These are phyloP conservation scores for Ceratocystis lukuohia DNA, from an alignment of 2,329 filamentous ascomycete species.

Conservation along the genomic window DNA sequence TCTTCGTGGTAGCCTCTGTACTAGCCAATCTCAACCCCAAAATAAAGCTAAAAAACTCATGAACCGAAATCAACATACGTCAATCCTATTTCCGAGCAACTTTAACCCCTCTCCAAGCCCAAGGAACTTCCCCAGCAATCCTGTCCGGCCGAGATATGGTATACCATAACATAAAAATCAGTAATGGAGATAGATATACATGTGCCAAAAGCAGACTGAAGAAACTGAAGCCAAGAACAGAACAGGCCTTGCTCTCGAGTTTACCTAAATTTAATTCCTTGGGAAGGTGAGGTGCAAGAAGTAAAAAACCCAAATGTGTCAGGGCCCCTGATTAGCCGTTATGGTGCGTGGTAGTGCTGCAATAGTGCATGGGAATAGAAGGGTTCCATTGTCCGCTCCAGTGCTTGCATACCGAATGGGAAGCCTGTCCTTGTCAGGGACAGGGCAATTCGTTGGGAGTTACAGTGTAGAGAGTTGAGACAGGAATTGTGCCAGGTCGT, in stretches of 20 bases:
- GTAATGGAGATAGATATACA: not conserved
- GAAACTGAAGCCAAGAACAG: not conserved
- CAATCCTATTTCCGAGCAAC: not conserved
- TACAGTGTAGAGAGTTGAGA: not conserved
- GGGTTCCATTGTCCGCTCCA: not conserved
- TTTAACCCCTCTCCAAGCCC: not conserved
- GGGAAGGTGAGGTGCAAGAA: not conserved
- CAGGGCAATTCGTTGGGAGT: conserved; percentile 1
- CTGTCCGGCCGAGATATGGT: not conserved
- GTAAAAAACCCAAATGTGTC: not conserved
- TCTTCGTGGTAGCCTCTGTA: not conserved
- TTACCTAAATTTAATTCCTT: not conserved
- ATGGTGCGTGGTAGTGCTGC: not conserved
- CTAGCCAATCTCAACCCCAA: not conserved
- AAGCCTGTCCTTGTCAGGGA: not conserved
- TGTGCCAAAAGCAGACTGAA: not conserved
- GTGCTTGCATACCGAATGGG: not conserved
- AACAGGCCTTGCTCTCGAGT: not conserved
- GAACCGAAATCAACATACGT: conserved; percentile 1
- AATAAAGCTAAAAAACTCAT: not conserved
- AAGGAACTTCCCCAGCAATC: not conserved
- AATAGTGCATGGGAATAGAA: not conserved
- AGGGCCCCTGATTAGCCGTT: not conserved
- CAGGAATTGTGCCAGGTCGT: not conserved
- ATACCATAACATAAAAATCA: not conserved